Percentiles rank a stretch among this genome's conserved stretches.
phyloP scores from a whole-genome alignment of 2,329 filamentous ascomycete species.

The Calonectria pauciramosa region DNA sequence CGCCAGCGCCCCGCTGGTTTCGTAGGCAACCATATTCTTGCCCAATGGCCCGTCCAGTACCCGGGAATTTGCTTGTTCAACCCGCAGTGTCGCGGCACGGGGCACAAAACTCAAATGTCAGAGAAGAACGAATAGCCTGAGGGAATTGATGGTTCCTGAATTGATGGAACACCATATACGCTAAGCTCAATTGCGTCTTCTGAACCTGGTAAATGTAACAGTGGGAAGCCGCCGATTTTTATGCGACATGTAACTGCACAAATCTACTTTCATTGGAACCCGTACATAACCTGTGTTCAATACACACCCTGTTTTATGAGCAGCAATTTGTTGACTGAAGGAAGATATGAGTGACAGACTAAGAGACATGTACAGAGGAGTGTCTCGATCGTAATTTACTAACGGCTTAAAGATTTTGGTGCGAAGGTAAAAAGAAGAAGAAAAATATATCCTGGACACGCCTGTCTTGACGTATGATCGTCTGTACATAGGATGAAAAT shows the following conservation, averaged over 20 bases:
- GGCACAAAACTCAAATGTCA: background rate
- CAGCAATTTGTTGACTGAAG: background rate
- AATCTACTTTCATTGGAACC: background rate
- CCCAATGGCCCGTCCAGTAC: too few relatives aligned
- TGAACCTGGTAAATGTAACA: background rate
- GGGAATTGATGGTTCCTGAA: background rate
- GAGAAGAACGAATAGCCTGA: background rate
- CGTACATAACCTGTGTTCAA: background rate
- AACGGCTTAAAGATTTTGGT: too few relatives aligned
- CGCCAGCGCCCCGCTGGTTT: background rate
- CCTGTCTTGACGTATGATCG: too few relatives aligned
- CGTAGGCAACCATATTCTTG: background rate
- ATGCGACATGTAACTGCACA: background rate
- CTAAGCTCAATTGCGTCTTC: background rate
- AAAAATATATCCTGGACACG: too few relatives aligned
- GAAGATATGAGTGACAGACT: background rate
- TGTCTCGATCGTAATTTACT: too few relatives aligned
- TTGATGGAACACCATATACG: background rate
- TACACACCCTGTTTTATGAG: background rate
- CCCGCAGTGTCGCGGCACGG: background rate
- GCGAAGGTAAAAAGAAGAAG: too few relatives aligned
- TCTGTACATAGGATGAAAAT: too few relatives aligned
- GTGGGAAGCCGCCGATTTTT: background rate
- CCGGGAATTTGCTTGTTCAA: background rate
- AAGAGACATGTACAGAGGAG: background rate